Base-by-base conservation (phyloP, 1,284 basidiomycete genomes). In the Microbotryum saponariae region DNA sequence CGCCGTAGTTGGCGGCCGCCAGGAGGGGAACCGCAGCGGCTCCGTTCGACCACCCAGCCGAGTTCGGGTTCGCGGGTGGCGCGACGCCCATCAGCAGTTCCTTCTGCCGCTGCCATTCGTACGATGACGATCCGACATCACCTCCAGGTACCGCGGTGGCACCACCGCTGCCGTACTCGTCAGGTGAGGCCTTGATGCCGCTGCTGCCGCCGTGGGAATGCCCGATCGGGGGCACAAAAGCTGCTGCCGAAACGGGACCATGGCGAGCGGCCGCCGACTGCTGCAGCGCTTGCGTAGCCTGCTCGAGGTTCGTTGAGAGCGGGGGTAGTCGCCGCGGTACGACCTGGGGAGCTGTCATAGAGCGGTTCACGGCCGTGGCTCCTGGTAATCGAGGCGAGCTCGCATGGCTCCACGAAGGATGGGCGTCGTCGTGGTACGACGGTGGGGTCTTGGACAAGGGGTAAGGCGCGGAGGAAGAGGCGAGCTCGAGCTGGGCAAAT, bases 171-270 rank as follows among this genome's bases (percentile, higher is more conserved):
- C 29, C 20, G 23, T 47, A 21, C 14, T 47, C 23, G 44, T 33
- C 29, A 33, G 23, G 37, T 45, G 53, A 33, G 45, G 60, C 29
- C 31, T 37, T 58, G 48, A 21, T 44, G 33, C 31, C n/a, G 14
- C 18, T 23, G 6, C 20, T 59, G 51, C 23, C 21, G 51, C 23
- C 27, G 49, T 74, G 72, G 27, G 77, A 77, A 69, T 81, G 81
- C 1, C 81, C 81, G 56, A 82, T 80, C 42, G 78, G 77, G 3
- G 78, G 78, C 6, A 78, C 78, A 69, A 78, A 80, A 7, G 78
- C 76, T 5, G 78, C 76, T 6, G 79, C 78, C 68, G 81, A 79
- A 52, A 74, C 77, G 62, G 82, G 76, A n/a, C 78, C 76, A 16
- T 61, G 64, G 9, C 64, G 57, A 6, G 54, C 25, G 10, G n/a